Base-by-base conservation (phyloP, 768 basidiomycete genomes). In the Podaxis sp. region DNA sequence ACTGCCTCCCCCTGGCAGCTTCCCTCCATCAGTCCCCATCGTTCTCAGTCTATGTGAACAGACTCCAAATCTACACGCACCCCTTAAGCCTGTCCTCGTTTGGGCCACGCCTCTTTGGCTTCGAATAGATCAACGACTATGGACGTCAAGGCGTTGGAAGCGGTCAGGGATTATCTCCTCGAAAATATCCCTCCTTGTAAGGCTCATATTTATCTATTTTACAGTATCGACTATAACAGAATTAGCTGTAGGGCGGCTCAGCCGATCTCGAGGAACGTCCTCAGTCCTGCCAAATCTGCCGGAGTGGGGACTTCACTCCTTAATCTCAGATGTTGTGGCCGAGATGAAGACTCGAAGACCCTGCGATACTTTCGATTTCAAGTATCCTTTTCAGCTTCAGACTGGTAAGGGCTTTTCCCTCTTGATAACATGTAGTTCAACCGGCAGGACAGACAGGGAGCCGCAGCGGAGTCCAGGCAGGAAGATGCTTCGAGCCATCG, bases 321-420 rank as follows among this genome's bases (percentile, higher is more conserved):
- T 59, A 12, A 51, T 51, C 25, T 25, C 47, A 3, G 58, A 59
- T 17, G 47, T 50, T 2, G 49, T 52, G 24, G 58, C 51, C 9
- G 58, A 59, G n/a, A 59, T 52, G 58, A 38, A 29, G 33, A 37
- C 7, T 25, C 58, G 58, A 19, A 59, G 58, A 11, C 58, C 58
- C 2, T 43, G 9, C 25, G 41, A 57, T n/a, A 13, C 40, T 24
- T 27, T 29, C n/a, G 25, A 43, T 22, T 3, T 24, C 49, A 15
- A 22, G 5, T 13, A 12, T 24, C 12, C 49, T 50, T 24, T 27
- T 13, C 22, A 43, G 41, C 15, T 43, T 43, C 15, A 43, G 15
- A 13, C 41, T 43, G 41, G 41, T n/a, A 43, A 43, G 15, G 15
- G n/a, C 4, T 19, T 19, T 13, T 43, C 8, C 41, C 41, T 43